These are phyloP conservation scores for Malus hybrid DNA, from an alignment of 331 rosid genomes.

Conservation along the genomic window DNA sequence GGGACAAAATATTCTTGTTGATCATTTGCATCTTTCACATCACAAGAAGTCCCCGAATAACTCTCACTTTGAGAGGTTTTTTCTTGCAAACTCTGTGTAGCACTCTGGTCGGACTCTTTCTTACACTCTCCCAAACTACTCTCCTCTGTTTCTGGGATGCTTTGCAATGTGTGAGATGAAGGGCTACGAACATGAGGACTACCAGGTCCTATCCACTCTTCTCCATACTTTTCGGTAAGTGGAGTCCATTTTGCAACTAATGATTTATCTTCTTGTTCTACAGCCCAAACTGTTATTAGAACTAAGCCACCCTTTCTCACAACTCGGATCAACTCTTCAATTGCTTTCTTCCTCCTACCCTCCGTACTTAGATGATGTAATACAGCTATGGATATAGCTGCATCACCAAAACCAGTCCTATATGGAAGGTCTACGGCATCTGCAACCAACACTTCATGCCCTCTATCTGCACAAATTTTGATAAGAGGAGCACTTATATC, in stretches of 20 bases:
- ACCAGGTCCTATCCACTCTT: constrained; percentile 86
- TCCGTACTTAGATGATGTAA: constrained; percentile 91
- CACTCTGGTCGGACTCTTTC: constrained; percentile 20
- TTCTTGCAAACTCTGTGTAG: constrained; percentile 20
- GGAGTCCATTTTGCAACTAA: constrained; percentile 83
- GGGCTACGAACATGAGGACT: constrained; percentile 53
- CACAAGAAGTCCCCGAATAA: constrained; percentile 3
- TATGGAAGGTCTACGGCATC: constrained; percentile 89
- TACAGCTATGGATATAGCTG: constrained; percentile 89
- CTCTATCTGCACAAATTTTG: constrained; percentile 74
- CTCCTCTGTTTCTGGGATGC: constrained; percentile 79
- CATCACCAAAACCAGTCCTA: constrained; percentile 76
- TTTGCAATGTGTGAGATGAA: constrained; percentile 44
- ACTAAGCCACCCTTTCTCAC: constrained; percentile 87
- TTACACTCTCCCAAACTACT: constrained; percentile 22
- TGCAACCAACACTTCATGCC: constrained; percentile 80
- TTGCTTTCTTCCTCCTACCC: constrained; percentile 67
- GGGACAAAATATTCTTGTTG: constrained; percentile 93
- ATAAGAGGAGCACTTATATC: constrained; percentile 77
- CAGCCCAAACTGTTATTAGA: constrained; percentile 95
- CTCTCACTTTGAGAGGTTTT: constrained; percentile 10
- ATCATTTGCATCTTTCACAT: constrained; percentile 26
- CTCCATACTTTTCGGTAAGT: constrained; percentile 56
- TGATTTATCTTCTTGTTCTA: constrained; percentile 75
- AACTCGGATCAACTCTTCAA: constrained; percentile 75